phyloP scores from a whole-genome alignment of 2,329 filamentous ascomycete genomes.

The Arthrinium phaeospermum region DNA sequence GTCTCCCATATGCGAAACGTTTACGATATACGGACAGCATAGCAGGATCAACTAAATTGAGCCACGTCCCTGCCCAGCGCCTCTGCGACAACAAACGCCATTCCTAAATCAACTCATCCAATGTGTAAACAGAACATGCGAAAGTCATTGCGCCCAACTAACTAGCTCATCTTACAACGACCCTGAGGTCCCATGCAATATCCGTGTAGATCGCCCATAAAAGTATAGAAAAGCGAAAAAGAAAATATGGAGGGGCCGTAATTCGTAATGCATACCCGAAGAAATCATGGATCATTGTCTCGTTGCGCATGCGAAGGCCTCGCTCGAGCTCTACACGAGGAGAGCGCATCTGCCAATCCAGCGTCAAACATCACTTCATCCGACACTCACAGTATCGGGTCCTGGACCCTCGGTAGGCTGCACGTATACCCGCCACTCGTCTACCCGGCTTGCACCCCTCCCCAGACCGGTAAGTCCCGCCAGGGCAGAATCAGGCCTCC shows the following conservation, averaged over 20 bases:
- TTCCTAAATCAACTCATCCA: neutral
- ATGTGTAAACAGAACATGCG: neutral
- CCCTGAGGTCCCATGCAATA: conserved; percentile 19
- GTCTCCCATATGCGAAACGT: conserved; percentile 1
- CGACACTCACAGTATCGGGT: neutral
- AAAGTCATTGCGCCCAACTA: neutral
- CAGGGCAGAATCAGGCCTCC: conserved; percentile 33
- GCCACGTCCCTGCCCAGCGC: neutral
- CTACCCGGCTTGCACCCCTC: conserved; percentile 39
- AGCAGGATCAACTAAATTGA: neutral
- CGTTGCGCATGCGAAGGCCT: neutral
- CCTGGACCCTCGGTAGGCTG: conserved; percentile 21
- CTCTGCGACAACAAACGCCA: neutral
- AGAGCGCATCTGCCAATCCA: neutral
- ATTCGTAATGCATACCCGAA: neutral
- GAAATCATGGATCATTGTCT: neutral
- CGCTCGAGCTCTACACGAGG: neutral
- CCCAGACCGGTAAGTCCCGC: conserved; percentile 39
- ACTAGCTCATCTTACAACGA: conserved; percentile 19
- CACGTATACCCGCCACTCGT: conserved; percentile 39
- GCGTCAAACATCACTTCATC: neutral
- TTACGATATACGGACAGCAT: neutral
- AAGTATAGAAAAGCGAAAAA: neutral
- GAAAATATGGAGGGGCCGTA: neutral
- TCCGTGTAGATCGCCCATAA: neutral